These are phyloP conservation scores for Colletotrichum sp. DNA, from an alignment of 2,329 filamentous ascomycete species.

Conservation along the genomic window DNA sequence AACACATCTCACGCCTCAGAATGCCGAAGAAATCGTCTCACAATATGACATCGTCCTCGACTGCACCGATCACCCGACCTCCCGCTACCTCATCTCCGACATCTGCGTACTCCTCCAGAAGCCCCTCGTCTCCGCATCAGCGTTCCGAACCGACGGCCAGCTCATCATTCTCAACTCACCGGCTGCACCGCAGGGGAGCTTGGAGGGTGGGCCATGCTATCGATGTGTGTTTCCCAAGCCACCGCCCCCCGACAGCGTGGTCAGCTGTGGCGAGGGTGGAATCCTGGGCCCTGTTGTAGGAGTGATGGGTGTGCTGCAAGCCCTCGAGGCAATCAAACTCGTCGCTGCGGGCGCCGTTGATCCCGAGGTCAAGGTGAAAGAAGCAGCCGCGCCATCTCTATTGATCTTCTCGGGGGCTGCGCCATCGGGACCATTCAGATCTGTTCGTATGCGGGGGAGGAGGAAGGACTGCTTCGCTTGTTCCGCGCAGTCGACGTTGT, in stretches of 20 bases:
- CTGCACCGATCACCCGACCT: constrained; percentile 92
- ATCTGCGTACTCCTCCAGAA: constrained; percentile 80
- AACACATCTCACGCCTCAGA: constrained; percentile 70
- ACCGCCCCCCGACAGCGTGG: constrained; percentile 80
- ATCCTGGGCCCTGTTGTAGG: constrained; percentile 93
- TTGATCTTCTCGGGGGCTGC: constrained; percentile 54
- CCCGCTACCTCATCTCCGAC: constrained; percentile 92
- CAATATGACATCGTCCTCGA: constrained; percentile 87
- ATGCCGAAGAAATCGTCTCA: constrained; percentile 69
- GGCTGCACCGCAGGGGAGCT: constrained; percentile 61
- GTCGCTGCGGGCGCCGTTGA: constrained; percentile 52
- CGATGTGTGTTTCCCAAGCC: constrained; percentile 90
- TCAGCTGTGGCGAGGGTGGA: constrained; percentile 90
- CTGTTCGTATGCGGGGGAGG: constrained; percentile 73
- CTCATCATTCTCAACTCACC: constrained; percentile 88
- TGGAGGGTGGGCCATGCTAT: constrained; percentile 81
- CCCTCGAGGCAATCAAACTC: constrained; percentile 87
- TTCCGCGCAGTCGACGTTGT: constrained; percentile 66
- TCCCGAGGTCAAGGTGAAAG: constrained; percentile 18
- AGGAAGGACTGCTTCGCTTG: constrained; percentile 79
- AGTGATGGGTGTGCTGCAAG: constrained; percentile 90
- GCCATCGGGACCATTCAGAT: constrained; percentile 63
- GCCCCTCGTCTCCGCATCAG: constrained; percentile 87
- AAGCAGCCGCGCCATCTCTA: constrained; percentile 31
- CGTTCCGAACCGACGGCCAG: constrained; percentile 87